Base-by-base conservation (phyloP, 1,139 yeast genomes). In the Pichia sorboxylosa region DNA sequence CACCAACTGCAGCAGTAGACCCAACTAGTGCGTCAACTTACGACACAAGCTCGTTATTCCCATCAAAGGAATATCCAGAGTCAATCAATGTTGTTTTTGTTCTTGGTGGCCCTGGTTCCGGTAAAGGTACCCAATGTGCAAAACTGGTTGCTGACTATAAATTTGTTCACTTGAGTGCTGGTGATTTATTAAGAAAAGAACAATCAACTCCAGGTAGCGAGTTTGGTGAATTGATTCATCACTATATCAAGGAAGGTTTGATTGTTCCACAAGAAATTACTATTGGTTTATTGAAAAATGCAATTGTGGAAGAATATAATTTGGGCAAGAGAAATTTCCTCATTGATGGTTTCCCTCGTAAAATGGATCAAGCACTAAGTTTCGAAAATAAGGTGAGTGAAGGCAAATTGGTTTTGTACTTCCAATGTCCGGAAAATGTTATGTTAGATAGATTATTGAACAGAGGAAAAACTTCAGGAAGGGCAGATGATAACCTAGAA, bases 251-350 rank as follows among this genome's bases (percentile, higher is more conserved):
- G 45, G 94, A 85, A 39, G 98, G 98, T 11, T 58, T 67, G 34
- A 90, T 90, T 52, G 98, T 90, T 14, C 98, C 98, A 8, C 96
- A 87, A 59, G 96, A 87, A 54, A 81, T 90, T 33, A 90, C 98
- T 1, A 67, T 90, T 47, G 90, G 85, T 0, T 62, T 90, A 39
- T 65, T 90, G 49, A 72, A 78, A 47, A 77, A 79, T 42, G 94
- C 95, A 10, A 85, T 90, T 58, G 52, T 61, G 32, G 77, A 69
- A 24, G 62, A 67, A 32, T 47, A 55, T 30, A 52, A 58, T 13
- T 51, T 62, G 23, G 94, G 93, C 1, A 66, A 66, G 36, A 58
- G 60, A 18, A 64, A 66, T 42, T 90, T 87, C 55, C 62, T 90
- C 49, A 73, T 90, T 35, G 98, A 90, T 55, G 98, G 98, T 2